Conservation (phyloP, 805 yeast species). For the Ogataea polymorpha region DNA sequence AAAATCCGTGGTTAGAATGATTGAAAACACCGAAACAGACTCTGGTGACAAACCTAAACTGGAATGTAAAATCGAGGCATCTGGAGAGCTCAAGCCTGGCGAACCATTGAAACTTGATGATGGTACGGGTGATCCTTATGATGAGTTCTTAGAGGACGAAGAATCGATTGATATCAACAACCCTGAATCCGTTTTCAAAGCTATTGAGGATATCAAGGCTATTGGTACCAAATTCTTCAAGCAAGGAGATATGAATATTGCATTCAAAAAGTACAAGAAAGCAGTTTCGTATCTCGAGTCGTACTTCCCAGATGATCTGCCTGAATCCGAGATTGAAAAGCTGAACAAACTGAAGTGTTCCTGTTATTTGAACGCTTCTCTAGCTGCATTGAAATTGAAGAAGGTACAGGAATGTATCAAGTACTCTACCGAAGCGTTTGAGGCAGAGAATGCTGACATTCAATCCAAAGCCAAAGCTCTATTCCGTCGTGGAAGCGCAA, state of each 20-base stretch:
- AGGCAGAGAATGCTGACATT: constrained; percentile 54
- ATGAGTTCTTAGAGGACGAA: constrained; percentile 73
- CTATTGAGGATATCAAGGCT: constrained; percentile 62
- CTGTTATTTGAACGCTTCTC: constrained; percentile 66
- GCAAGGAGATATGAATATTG: constrained; percentile 50
- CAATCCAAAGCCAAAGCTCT: constrained; percentile 79
- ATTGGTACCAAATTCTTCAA: constrained; percentile 78
- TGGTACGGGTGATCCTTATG: constrained; percentile 83
- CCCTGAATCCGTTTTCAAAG: constrained; percentile 66
- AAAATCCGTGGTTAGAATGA: constrained; percentile 70
- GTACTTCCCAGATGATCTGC: constrained; percentile 68
- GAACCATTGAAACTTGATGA: constrained; percentile 54
- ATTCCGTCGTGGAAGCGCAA: constrained; percentile 82
- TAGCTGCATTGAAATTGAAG: constrained; percentile 65
- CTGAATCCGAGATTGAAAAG: constrained; percentile 49
- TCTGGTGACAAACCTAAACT: constrained; percentile 66
- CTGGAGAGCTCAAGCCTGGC: constrained; percentile 72
- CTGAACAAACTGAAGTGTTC: constrained; percentile 58
- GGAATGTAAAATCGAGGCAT: constrained; percentile 69
- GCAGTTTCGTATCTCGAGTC: constrained; percentile 67
- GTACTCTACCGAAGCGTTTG: constrained; percentile 66
- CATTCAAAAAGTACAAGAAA: constrained; percentile 70
- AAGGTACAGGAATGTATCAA: constrained; percentile 51
- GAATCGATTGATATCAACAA: constrained; percentile 54
- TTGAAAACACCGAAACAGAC: constrained; percentile 70